Percentiles rank a stretch among this genome's conserved stretches.
These are phyloP conservation scores for Penicillium cinerascens DNA, from an alignment of 495 filamentous ascomycete species.

Conservation along the genomic window DNA sequence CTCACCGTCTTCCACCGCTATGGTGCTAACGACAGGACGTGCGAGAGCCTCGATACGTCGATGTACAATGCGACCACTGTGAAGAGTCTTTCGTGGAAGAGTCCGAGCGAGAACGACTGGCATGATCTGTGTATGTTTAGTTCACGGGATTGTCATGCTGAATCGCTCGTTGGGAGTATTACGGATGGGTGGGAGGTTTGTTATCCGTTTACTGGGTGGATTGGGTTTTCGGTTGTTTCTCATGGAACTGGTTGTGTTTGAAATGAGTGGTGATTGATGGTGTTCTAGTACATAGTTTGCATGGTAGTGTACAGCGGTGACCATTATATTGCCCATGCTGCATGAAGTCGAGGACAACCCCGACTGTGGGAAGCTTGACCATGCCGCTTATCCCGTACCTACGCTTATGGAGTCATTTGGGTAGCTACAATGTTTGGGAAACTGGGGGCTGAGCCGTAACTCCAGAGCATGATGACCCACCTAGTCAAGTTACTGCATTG, in stretches of 20 bases:
- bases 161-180: constrained; percentile 12
- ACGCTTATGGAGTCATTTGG: no score
- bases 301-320: not conserved
- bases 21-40: constrained; percentile 6
- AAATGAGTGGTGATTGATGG: not conserved
- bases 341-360: no score
- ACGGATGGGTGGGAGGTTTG: constrained; percentile 32
- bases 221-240: constrained; percentile 23
- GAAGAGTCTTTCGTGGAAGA: constrained; percentile 34
- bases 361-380: no score
- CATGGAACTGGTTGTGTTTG: constrained; percentile 17
- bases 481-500: no score
- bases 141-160: constrained; percentile 12
- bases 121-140: constrained; percentile 29
- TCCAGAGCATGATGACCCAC: no score
- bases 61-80: constrained; percentile 14
- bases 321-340: no score
- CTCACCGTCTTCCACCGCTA: constrained; percentile 19
- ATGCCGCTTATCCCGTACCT: no score
- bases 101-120: constrained; percentile 6
- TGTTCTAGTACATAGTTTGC: not conserved
- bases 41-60: constrained; percentile 8
- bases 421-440: no score
- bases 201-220: constrained; percentile 23
- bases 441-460: no score